These are phyloP conservation scores for Schizochytrium sp. DNA, from an alignment of 108 stramenopile genomes.

Conservation along the genomic window DNA sequence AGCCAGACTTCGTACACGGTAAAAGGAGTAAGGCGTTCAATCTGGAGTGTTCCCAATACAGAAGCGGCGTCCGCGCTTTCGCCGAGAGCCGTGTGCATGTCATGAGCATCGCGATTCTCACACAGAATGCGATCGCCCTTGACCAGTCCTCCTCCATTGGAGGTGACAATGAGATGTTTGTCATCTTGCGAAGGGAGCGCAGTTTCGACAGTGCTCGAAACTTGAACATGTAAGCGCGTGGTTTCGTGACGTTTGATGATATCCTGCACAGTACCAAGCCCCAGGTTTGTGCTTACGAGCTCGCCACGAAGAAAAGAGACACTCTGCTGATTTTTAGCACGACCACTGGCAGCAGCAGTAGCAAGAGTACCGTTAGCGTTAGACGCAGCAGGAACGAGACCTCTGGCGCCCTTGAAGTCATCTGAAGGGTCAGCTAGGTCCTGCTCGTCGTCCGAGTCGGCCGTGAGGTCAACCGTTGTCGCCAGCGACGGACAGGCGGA, in stretches of 20 bases:
- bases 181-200: not conserved
- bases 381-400: too few relatives aligned
- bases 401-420: not conserved
- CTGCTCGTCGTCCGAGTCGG: not conserved
- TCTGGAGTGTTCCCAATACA: not conserved
- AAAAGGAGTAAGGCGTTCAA: not conserved
- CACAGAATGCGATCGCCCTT: not conserved
- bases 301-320: too few relatives aligned
- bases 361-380: too few relatives aligned
- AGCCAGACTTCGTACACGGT: not conserved
- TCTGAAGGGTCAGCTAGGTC: not conserved
- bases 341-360: too few relatives aligned
- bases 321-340: too few relatives aligned
- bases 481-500: too few relatives aligned
- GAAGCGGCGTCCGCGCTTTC: not conserved
- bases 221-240: too few relatives aligned
- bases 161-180: not conserved
- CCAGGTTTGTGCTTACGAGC: too few relatives aligned
- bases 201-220: not conserved
- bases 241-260: too few relatives aligned
- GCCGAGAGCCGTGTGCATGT: not conserved
- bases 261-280: too few relatives aligned
- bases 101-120: not conserved
- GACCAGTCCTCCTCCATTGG: not conserved
- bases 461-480: not conserved